Base-by-base conservation (phyloP, 192 early-diverging fungal species). In the Coemansia sp. region DNA sequence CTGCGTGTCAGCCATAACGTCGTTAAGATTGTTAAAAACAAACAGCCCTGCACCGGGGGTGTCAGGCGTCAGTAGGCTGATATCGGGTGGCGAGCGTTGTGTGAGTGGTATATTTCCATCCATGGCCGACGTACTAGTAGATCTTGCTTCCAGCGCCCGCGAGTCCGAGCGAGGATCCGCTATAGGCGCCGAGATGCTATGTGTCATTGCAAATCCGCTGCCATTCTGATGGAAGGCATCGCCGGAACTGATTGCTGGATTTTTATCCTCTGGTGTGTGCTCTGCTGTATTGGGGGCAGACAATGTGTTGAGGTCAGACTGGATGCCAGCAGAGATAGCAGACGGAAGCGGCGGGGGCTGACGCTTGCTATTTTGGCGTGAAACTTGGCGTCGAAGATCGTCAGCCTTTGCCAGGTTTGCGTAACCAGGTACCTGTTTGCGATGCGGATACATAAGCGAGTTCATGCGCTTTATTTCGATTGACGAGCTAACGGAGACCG, bases 51-150 rank as follows among this genome's bases (percentile, higher is more conserved):
- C 51, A 21, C 47, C 50, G 14, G 72, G 72, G 3, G 72, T 74
- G 34, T 68, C 72, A 1, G 72, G 72, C 19, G 72, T 74, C 25
- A 74, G 67, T 66, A 74, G 30, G 34, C 62, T 74, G 12, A 47
- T 53, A 48, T 22, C 55, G 2, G 62, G 51, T n/a, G 66, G 52
- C 30, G 41, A 10, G 7, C 21, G 14, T 1, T 59, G 34, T 10
- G 49, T 7, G 16, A 21, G 18, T 32, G 55, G 30, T 18, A 32
- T 9, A 21, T 30, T 30, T 4, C 9, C 27, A 10, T 21, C 19
- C 18, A 8, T 24, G 2, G 47, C 7, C 23, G 18, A 3, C 44
- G 32, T 27, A 16, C 38, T 44, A 14, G 38, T 16, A 44, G 38
- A 44, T 44, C 38, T 44, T 44, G 38, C 14, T 44, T 44, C 38